Evolutionary conservation across 805 yeast species (phyloP).

Genomic region (Candida koratica): DNA sequence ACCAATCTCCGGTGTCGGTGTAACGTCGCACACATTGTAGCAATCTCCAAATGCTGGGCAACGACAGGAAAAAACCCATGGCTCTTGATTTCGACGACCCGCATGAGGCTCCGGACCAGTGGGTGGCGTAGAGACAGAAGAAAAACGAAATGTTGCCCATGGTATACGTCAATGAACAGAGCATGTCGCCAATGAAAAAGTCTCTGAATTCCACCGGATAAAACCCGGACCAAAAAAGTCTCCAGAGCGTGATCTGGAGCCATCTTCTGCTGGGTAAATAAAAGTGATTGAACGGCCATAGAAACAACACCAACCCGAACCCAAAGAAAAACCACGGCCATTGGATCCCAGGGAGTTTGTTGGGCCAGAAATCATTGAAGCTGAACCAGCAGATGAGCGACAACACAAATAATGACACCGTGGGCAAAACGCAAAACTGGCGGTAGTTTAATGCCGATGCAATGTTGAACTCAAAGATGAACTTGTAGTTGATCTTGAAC

Average conservation of each 20-base stretch:
- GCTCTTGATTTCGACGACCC: constrained; percentile 72
- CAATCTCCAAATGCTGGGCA: constrained; percentile 89
- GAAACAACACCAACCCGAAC: constrained; percentile 40
- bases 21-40: constrained; percentile 89
- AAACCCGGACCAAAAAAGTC: constrained; percentile 76
- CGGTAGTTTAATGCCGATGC: constrained; percentile 60
- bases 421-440: constrained; percentile 64
- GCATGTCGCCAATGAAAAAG: constrained; percentile 87
- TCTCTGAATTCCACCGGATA: constrained; percentile 95
- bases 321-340: constrained; percentile 81
- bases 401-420: constrained; percentile 52
- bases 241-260: constrained; percentile 66
- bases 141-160: constrained; percentile 81
- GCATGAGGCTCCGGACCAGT: constrained; percentile 66
- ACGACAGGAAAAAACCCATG: constrained; percentile 78
- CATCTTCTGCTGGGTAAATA: constrained; percentile 69
- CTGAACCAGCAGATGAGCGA: constrained; percentile 72
- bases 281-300: constrained; percentile 59
- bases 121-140: constrained; percentile 72
- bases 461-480: constrained; percentile 83
- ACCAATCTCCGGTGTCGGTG: constrained; percentile 90
- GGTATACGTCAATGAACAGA: constrained; percentile 85
- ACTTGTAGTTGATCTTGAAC: constrained; percentile 80
- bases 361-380: constrained; percentile 65
- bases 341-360: constrained; percentile 56